phyloP scores from a whole-genome alignment of 2,329 filamentous ascomycete genomes.

The Diaporthe velutina region DNA sequence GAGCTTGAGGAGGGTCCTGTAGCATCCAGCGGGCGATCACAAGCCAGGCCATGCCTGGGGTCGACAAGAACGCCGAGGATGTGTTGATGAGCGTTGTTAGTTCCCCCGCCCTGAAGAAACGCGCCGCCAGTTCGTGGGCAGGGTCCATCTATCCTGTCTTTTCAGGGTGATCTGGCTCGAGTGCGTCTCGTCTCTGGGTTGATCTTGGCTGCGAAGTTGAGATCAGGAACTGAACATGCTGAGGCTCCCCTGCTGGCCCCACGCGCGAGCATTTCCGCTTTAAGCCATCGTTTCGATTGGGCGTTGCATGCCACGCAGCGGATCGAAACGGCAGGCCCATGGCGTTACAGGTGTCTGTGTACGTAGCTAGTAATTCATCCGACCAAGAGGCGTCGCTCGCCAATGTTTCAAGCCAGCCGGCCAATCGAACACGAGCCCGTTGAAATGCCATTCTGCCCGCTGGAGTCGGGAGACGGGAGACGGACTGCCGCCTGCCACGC shows the following conservation, averaged over 20 bases:
- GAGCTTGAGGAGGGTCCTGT: slow-evolving; percentile 2
- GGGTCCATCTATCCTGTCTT: neutral
- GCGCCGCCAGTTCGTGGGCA: neutral
- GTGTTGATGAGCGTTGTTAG: neutral
- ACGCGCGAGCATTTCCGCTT: slow-evolving; percentile 24
- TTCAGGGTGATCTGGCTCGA: slow-evolving; percentile 4
- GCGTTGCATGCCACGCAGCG: slow-evolving; percentile 8
- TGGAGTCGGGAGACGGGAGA: slow-evolving; percentile 3
- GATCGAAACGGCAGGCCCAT: slow-evolving; percentile 1
- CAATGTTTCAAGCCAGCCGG: slow-evolving; percentile 14
- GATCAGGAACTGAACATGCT: neutral
- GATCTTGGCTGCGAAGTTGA: slow-evolving; percentile 2
- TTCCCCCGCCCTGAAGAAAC: neutral
- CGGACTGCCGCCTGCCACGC: slow-evolving; percentile 26
- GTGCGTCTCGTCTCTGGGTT: slow-evolving; percentile 19
- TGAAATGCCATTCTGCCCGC: neutral
- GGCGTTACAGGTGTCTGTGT: slow-evolving; percentile 8
- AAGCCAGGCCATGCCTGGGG: neutral
- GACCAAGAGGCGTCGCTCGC: slow-evolving; percentile 2
- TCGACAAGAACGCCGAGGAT: slow-evolving; percentile 17
- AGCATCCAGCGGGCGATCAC: slow-evolving; percentile 9
- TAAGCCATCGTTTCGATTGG: slow-evolving; percentile 25
- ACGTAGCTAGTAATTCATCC: slow-evolving; percentile 9
- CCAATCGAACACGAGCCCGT: slow-evolving; percentile 18
- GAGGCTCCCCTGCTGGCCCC: neutral